A percentile compares a stretch with the other conserved stretches of the same genome.
Conservation (phyloP, 768 basidiomycete genomes). For the Russula ochroleuca region DNA sequence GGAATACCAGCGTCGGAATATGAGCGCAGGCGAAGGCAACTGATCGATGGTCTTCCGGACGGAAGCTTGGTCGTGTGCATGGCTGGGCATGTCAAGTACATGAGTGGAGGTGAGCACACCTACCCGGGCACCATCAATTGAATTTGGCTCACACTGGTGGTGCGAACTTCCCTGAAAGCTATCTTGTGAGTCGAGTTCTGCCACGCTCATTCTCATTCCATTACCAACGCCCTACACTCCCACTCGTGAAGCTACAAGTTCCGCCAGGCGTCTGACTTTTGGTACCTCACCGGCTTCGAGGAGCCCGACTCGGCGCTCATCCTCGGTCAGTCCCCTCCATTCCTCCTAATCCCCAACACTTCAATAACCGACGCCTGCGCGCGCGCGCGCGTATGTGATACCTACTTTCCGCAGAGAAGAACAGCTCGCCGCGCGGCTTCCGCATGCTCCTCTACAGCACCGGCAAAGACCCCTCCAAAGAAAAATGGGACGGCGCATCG, state of each 20-base stretch:
- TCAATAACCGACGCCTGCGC: neutral
- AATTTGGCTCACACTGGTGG: neutral
- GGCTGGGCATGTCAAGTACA: slow-evolving; percentile 44
- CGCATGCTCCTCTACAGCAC: slow-evolving; percentile 80
- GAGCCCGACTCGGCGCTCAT: slow-evolving; percentile 90
- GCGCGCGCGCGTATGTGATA: neutral
- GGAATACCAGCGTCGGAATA: slow-evolving; percentile 45
- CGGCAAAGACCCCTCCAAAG: slow-evolving; percentile 68
- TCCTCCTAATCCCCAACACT: neutral
- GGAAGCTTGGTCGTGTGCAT: slow-evolving; percentile 43
- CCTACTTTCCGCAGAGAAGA: slow-evolving; percentile 51
- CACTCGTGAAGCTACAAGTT: slow-evolving; percentile 75
- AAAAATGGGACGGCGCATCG: slow-evolving; percentile 91
- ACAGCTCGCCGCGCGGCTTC: slow-evolving; percentile 69
- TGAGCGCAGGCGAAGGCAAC: slow-evolving; percentile 37
- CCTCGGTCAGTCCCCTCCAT: slow-evolving; percentile 48
- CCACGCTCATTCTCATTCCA: neutral
- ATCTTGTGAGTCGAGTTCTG: slow-evolving; percentile 21
- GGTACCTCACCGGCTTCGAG: slow-evolving; percentile 94
- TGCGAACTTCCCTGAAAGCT: slow-evolving; percentile 2
- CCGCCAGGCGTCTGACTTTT: slow-evolving; percentile 87
- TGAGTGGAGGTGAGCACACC: slow-evolving; percentile 32
- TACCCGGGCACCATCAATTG: neutral
- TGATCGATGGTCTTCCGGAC: slow-evolving; percentile 42
- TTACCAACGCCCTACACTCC: neutral